phyloP scores from a whole-genome alignment of 106 monocot species.

The Acorus calamus region DNA sequence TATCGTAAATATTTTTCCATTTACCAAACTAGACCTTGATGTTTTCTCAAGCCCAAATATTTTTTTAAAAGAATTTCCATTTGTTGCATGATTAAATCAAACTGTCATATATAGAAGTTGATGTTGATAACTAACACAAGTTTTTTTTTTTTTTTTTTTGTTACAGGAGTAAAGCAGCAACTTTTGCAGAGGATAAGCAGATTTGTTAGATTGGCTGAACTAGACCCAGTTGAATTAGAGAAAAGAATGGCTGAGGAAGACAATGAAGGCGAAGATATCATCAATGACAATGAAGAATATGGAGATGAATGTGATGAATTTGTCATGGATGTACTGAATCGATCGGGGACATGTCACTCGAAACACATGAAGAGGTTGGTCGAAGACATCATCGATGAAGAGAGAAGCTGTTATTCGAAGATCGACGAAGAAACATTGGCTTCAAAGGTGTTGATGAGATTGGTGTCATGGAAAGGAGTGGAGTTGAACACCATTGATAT shows the following conservation, averaged over 20 bases:
- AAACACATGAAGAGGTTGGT: not conserved
- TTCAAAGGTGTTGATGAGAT: slow-evolving; percentile 3
- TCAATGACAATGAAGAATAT: not conserved
- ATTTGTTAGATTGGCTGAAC: slow-evolving; percentile 19
- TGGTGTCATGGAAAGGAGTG: slow-evolving; percentile 18
- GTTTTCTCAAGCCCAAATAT: no score
- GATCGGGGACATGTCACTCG: not conserved
- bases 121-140: not conserved
- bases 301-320: not conserved
- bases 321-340: not conserved
- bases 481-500: slow-evolving; percentile 9
- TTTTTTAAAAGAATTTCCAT: no score
- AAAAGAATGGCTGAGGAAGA: not conserved
- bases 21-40: no score
- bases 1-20: no score
- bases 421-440: not conserved
- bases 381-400: not conserved
- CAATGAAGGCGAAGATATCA: not conserved
- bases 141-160: not conserved
- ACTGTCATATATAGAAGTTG: no score
- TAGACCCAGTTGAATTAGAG: slow-evolving; percentile 21
- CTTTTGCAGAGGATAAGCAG: slow-evolving; percentile 12
- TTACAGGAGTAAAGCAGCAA: slow-evolving; percentile 17
- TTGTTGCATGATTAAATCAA: no score
- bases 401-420: not conserved